These are phyloP conservation scores for Pichia manshurica DNA, from an alignment of 805 yeast species.

Conservation along the genomic window DNA sequence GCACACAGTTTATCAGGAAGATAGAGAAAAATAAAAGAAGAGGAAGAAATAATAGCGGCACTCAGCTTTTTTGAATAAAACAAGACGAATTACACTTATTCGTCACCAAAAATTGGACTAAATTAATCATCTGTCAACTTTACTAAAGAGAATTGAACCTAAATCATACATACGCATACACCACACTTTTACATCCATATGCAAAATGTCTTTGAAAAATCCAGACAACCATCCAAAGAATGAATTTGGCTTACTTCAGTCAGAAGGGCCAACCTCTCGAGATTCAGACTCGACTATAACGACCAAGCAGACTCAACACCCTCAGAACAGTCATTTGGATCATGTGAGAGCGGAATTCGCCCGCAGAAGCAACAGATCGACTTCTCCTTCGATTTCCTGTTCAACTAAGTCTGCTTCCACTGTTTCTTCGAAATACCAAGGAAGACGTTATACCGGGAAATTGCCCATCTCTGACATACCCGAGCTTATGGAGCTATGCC, in stretches of 20 bases:
- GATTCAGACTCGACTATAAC: neutral
- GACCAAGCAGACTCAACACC: neutral
- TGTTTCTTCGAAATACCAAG: slow-evolving; percentile 16
- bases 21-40: too few species aligned
- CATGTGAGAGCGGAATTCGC: neutral
- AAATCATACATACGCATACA: too few species aligned
- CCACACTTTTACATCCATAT: too few species aligned
- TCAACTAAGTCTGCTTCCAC: slow-evolving; percentile 8
- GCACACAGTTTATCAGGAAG: too few species aligned
- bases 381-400: neutral
- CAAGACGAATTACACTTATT: too few species aligned
- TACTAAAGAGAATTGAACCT: neutral
- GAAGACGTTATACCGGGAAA: slow-evolving; percentile 29
- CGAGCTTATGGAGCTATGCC: slow-evolving; percentile 49
- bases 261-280: neutral
- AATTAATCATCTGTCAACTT: neutral
- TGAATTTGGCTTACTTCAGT: neutral
- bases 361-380: too few species aligned
- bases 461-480: slow-evolving; percentile 43
- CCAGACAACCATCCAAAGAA: neutral
- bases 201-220: neutral
- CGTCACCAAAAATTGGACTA: too few species aligned
- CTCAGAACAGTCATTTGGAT: too few species aligned
- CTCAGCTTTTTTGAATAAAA: too few species aligned
- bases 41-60: too few species aligned